A percentile compares a stretch with the other conserved stretches of the same genome.
Evolutionary conservation across 768 basidiomycete species (phyloP).

Genomic region (Tulasnella calospora): DNA sequence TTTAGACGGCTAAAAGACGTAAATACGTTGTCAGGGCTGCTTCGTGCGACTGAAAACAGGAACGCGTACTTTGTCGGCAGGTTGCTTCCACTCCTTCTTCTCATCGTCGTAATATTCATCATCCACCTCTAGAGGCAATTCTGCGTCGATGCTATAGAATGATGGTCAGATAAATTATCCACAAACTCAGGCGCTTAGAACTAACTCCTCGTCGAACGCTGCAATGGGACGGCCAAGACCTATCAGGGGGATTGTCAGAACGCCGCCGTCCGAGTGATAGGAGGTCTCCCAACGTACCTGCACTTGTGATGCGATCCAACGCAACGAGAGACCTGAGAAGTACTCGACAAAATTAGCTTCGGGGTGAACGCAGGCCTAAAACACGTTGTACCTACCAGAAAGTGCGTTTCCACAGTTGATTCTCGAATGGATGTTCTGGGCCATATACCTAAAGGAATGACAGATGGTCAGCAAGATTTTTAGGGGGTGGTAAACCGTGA

Average conservation of each 20-base stretch:
- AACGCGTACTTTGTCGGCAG: constrained; percentile 40
- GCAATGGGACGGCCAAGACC: constrained; percentile 61
- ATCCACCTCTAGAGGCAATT: constrained; percentile 69
- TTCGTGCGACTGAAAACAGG: neutral
- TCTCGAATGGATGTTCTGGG: constrained; percentile 44
- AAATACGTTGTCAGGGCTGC: neutral
- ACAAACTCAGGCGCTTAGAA: constrained; percentile 16
- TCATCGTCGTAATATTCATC: constrained; percentile 73
- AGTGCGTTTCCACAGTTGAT: constrained; percentile 73
- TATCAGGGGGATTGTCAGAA: neutral
- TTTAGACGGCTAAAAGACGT: constrained; percentile 40
- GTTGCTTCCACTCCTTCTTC: constrained; percentile 58
- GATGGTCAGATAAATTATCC: neutral
- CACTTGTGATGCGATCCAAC: constrained; percentile 37
- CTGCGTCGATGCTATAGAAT: constrained; percentile 61
- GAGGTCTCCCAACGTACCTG: constrained; percentile 31
- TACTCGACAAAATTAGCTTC: constrained; percentile 7
- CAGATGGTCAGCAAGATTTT: neutral
- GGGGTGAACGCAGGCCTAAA: neutral
- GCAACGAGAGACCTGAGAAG: constrained; percentile 20
- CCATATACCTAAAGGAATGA: constrained; percentile 38
- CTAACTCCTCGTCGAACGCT: constrained; percentile 71
- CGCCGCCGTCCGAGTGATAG: neutral
- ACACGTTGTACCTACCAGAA: constrained; percentile 54
- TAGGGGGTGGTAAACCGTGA: constrained; percentile 25